phyloP scores from a whole-genome alignment of 139 green algal species.

The Spirogloea muscicola region DNA sequence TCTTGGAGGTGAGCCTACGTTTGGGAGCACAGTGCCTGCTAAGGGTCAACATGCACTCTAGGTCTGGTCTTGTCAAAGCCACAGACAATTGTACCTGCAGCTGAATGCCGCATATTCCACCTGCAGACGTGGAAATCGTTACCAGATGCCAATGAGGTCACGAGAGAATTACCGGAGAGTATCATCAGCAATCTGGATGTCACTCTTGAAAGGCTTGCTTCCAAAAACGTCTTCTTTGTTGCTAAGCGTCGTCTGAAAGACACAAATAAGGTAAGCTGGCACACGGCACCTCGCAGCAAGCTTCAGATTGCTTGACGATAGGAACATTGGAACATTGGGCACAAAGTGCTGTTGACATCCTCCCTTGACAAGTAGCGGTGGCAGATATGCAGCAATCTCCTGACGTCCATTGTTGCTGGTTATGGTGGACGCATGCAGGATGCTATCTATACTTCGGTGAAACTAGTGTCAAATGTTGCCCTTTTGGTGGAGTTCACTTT shows the following conservation, averaged over 20 bases:
- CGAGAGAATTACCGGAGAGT: slow-evolving; percentile 12
- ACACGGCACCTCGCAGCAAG: neutral
- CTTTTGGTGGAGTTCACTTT: slow-evolving; percentile 44
- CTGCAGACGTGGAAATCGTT: slow-evolving; percentile 44
- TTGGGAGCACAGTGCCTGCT: neutral
- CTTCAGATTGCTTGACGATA: neutral
- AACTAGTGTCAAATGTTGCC: slow-evolving; percentile 21
- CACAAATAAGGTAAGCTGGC: no score
- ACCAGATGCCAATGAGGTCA: slow-evolving; percentile 41
- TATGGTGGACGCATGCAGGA: no score
- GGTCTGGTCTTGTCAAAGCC: neutral
- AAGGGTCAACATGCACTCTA: neutral
- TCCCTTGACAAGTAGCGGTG: no score
- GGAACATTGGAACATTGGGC: no score
- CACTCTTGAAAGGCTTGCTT: slow-evolving; percentile 17
- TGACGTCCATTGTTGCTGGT: neutral
- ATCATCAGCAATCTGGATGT: slow-evolving; percentile 25
- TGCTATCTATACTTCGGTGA: slow-evolving; percentile 39
- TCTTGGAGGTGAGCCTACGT: slow-evolving; percentile 37
- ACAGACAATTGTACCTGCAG: neutral
- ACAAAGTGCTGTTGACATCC: no score
- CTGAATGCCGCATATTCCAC: neutral
- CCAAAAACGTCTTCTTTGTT: slow-evolving; percentile 48
- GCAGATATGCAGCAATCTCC: neutral
- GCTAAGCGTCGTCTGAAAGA: slow-evolving; percentile 38